phyloP scores from a whole-genome alignment of 1,284 basidiomycete genomes.

The Irpex sp. region DNA sequence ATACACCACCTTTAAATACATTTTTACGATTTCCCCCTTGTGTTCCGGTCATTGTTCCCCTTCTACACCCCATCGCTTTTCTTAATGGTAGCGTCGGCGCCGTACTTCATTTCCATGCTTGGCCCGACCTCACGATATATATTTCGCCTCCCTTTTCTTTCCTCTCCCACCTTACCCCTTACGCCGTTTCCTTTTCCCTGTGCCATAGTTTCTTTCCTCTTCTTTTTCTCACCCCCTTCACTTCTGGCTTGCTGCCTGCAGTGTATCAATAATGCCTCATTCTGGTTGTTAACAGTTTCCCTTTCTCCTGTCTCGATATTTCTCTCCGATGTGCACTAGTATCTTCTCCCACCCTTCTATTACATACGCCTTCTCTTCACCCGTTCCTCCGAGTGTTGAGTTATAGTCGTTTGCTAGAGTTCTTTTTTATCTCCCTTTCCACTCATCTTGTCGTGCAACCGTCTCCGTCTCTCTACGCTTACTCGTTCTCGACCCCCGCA shows the following conservation, averaged over 20 bases:
- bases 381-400: conserved; percentile 10
- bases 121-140: conserved; percentile 17
- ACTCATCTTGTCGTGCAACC: conserved; percentile 16
- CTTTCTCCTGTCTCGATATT: conserved; percentile 13
- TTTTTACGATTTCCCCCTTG: conserved; percentile 16
- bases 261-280: conserved; percentile 31
- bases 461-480: conserved; percentile 6
- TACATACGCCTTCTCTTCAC: conserved; percentile 8
- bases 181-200: conserved; percentile 11
- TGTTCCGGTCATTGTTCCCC: conserved; percentile 9
- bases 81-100: conserved; percentile 9
- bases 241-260: conserved; percentile 25
- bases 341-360: conserved; percentile 10
- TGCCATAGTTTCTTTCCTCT: conserved; percentile 9
- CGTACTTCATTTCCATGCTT: conserved; percentile 15
- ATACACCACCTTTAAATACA: conserved; percentile 4
- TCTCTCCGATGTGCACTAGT: conserved; percentile 25
- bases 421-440: conserved; percentile 17
- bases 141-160: conserved; percentile 10
- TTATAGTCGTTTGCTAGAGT: conserved; percentile 15
- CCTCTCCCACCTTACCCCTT: conserved; percentile 2
- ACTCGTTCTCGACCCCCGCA: conserved; percentile 3
- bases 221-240: conserved; percentile 11
- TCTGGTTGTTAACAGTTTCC: conserved; percentile 16
- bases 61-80: background rate